A percentile compares a stretch with the other conserved stretches of the same genome.
phyloP scores from a whole-genome alignment of 306 rosid species.

The Cotoneaster glaucophyllus region DNA sequence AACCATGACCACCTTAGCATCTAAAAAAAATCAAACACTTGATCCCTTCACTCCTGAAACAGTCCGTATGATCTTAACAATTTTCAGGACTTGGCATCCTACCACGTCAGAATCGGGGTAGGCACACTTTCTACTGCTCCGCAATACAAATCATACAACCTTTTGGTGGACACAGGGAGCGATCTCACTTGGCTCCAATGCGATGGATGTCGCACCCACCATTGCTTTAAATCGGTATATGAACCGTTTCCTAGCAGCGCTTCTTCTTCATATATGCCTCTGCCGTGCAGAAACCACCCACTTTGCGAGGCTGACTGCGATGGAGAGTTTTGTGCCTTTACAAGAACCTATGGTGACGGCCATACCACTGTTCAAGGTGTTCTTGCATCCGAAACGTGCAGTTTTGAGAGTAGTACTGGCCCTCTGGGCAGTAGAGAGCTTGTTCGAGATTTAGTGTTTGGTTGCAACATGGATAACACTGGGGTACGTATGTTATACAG shows the following conservation, averaged over 20 bases:
- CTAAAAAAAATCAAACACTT: background rate
- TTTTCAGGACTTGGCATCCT: background rate
- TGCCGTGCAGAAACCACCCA: background rate
- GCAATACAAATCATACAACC: background rate
- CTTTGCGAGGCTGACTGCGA: background rate
- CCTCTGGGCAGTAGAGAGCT: background rate
- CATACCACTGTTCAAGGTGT: background rate
- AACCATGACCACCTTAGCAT: background rate
- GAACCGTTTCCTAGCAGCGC: background rate
- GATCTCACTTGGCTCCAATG: background rate
- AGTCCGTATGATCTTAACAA: background rate
- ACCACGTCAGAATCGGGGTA: background rate
- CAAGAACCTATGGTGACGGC: background rate
- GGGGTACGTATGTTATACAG: background rate
- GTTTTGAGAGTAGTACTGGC: background rate
- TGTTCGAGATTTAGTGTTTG: background rate
- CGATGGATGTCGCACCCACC: background rate
- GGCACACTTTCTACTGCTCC: background rate
- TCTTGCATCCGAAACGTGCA: background rate
- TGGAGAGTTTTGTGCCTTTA: background rate
- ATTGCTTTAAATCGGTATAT: background rate
- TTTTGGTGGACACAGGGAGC: background rate
- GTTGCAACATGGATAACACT: background rate
- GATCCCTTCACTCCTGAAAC: background rate
- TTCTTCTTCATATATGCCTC: background rate